Base-by-base conservation (phyloP, 768 basidiomycete species). In the Psilocybe cubensis region DNA sequence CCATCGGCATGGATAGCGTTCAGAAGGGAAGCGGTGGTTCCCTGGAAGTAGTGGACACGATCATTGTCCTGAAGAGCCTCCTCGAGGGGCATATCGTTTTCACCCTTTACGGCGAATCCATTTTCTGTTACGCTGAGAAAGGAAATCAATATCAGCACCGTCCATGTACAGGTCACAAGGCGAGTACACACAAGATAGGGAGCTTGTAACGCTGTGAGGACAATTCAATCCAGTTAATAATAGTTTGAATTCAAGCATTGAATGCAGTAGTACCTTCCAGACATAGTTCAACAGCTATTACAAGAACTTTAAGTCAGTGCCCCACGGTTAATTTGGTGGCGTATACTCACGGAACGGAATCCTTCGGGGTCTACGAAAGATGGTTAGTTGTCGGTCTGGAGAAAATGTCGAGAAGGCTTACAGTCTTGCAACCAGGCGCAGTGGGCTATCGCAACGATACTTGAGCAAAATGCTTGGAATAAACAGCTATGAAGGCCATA, bases 361-460 rank as follows among this genome's bases (percentile, higher is more conserved):
- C 87, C 86, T 54, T 83, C 75, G 11, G 87, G 84, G 72, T 88
- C 86, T 85, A 60, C 12, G 53, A 38, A 42, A 48, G 27, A 11
- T 4, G 21, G 43, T 59, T 40, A 51, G 43, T 9, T 48, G n/a
- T 20, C 3, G 2, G 43, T 31, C 52, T 27, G 27, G 12, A 18
- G 17, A 38, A 18, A 10, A 35, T 51, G 35, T 44, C 17, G 20
- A 38, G 29, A 44, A 43, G 33, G 48, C 84, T 63, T 67, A 85
- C 84, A 85, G 61, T 85, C 84, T 67, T 87, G 87, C 55, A 87
- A 67, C 85, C 86, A 89, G 9, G 83, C 76, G 66, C 84, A 84
- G 40, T 86, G 83, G 14, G 85, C 85, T 85, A 50, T 52, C 21
- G 58, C 23, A 28, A 33, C 29, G 48, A 50, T 14, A 46, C 25